These are phyloP conservation scores for Fagus sylvatica DNA, from an alignment of 306 rosid genomes.

Conservation along the genomic window DNA sequence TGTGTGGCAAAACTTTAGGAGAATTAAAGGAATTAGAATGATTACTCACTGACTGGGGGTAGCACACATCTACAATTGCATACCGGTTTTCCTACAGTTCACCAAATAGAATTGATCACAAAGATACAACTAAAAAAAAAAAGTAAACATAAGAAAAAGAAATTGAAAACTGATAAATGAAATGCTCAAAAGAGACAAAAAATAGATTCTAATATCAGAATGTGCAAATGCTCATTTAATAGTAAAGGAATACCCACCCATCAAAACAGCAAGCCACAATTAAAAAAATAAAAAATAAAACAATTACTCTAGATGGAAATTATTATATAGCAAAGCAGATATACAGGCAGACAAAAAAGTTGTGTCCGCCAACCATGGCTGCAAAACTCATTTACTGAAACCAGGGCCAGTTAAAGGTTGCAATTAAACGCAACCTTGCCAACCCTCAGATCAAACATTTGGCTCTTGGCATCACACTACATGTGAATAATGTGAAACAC, in stretches of 20 bases:
- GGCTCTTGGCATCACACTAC: background rate
- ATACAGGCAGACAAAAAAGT: background rate
- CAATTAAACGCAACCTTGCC: too few species aligned
- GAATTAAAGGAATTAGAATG: conserved; percentile 17
- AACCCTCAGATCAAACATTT: background rate
- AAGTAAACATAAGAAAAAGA: conserved; percentile 1
- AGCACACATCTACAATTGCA: conserved; percentile 89
- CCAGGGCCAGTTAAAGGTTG: background rate
- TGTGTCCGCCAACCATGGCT: background rate
- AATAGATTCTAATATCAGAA: background rate
- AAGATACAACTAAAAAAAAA: conserved; percentile 21
- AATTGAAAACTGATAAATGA: background rate
- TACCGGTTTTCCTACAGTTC: conserved; percentile 88
- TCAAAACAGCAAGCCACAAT: too few species aligned
- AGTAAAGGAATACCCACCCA: background rate
- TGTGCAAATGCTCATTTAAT: conserved; percentile 11
- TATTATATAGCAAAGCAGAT: background rate
- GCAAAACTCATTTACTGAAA: background rate
- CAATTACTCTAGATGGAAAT: background rate
- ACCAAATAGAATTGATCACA: conserved; percentile 32
- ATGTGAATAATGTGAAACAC: background rate
- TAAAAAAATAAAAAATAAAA: too few species aligned
- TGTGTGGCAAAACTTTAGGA: conserved; percentile 10
- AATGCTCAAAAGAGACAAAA: conserved; percentile 11
- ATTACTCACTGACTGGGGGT: conserved; percentile 83